These are phyloP conservation scores for Entophlyctis luteolus DNA, from an alignment of 192 early-diverging fungal genomes.

Conservation along the genomic window DNA sequence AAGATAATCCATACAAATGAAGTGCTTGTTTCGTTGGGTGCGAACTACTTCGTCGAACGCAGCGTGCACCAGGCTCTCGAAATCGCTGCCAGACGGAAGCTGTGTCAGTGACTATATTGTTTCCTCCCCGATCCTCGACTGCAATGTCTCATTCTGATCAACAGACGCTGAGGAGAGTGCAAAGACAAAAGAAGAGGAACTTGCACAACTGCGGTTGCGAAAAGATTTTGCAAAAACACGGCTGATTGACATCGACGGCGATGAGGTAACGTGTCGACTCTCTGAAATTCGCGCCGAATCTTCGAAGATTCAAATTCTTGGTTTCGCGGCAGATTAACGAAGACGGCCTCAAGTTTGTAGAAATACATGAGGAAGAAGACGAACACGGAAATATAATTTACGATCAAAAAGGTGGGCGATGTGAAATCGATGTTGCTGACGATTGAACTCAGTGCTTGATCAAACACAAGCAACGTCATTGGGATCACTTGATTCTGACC, in stretches of 20 bases:
- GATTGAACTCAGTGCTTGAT: too few relatives aligned
- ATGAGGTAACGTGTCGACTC: constrained; percentile 22
- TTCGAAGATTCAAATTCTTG: neutral
- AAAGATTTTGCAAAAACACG: neutral
- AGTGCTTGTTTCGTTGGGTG: constrained; percentile 80
- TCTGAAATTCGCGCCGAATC: constrained; percentile 16
- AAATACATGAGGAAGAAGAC: constrained; percentile 65
- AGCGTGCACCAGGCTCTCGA: constrained; percentile 69
- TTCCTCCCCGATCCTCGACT: neutral
- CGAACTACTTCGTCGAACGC: constrained; percentile 86
- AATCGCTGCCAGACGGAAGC: constrained; percentile 66
- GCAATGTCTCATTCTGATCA: neutral
- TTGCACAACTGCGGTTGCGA: constrained; percentile 29
- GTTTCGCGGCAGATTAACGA: constrained; percentile 59
- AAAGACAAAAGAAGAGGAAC: constrained; percentile 44
- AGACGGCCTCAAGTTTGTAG: constrained; percentile 71
- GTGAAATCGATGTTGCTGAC: neutral
- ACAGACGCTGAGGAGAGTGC: constrained; percentile 46
- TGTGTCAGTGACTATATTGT: constrained; percentile 49
- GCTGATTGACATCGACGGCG: constrained; percentile 28
- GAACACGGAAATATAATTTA: constrained; percentile 33
- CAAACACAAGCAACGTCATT: too few relatives aligned
- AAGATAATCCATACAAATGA: constrained; percentile 90
- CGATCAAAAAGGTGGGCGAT: constrained; percentile 4
- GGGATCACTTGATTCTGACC: too few relatives aligned